Conservation (phyloP, 495 filamentous ascomycete genomes). For the Jackrogersella multiformis region DNA sequence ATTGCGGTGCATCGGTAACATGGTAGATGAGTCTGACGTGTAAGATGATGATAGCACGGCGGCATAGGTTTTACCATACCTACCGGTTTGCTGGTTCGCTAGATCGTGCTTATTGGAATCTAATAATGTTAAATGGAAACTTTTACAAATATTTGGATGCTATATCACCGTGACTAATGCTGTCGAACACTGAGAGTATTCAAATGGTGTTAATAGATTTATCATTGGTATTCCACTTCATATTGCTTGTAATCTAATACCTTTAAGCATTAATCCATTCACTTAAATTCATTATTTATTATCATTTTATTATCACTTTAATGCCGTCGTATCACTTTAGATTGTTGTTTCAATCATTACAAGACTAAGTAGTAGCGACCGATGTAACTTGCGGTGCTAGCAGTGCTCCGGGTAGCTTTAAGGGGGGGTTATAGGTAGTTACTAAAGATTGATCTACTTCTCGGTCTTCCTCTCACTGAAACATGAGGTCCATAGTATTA, state of each 20-base stretch:
- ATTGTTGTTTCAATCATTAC: too few relatives aligned
- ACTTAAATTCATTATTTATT: too few relatives aligned
- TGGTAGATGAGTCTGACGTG: conserved; percentile 18
- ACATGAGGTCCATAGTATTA: too few relatives aligned
- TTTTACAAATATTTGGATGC: background rate
- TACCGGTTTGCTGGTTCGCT: conserved; percentile 28
- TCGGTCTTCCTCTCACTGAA: too few relatives aligned
- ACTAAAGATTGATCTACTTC: too few relatives aligned
- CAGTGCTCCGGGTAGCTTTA: too few relatives aligned
- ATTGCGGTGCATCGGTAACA: conserved; percentile 7
- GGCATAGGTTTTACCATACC: conserved; percentile 23
- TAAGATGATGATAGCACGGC: conserved; percentile 15
- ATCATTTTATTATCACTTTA: too few relatives aligned
- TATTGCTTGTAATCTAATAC: background rate
- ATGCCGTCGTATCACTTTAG: too few relatives aligned
- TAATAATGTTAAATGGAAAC: conserved; percentile 19
- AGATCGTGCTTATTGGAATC: conserved; percentile 26
- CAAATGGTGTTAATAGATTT: background rate
- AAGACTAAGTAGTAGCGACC: too few relatives aligned
- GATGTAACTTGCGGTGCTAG: too few relatives aligned
- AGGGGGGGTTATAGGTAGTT: too few relatives aligned
- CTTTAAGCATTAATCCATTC: too few relatives aligned
- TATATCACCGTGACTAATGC: background rate
- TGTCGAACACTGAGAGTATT: background rate
- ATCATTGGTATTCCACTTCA: background rate